Evolutionary conservation across 768 basidiomycete species (phyloP).

Genomic region (Chalciporus pseudorubinellus): DNA sequence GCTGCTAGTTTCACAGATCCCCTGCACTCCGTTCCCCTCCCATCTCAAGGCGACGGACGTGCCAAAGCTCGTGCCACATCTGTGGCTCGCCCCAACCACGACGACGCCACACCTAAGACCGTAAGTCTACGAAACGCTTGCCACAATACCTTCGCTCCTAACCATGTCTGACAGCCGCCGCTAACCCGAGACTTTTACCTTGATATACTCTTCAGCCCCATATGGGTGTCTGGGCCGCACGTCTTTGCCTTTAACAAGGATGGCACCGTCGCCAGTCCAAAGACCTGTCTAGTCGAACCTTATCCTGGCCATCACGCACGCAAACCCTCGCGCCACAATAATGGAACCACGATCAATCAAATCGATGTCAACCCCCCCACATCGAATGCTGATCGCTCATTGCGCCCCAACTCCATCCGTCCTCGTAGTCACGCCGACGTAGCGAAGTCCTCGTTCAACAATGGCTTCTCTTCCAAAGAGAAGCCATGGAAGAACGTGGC

Average conservation of each 20-base stretch:
- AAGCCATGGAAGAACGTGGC: slow-evolving; percentile 32
- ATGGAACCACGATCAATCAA: background rate
- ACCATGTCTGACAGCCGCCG: background rate
- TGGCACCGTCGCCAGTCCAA: slow-evolving; percentile 14
- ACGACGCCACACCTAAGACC: background rate
- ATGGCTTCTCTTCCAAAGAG: background rate
- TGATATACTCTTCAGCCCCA: slow-evolving; percentile 42
- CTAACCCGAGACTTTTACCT: slow-evolving; percentile 46
- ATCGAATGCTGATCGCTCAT: background rate
- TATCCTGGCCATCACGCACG: background rate
- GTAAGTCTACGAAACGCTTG: background rate
- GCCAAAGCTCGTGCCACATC: background rate
- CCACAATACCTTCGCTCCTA: background rate
- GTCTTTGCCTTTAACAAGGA: slow-evolving; percentile 23
- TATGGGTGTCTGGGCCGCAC: slow-evolving; percentile 34
- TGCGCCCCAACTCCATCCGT: background rate
- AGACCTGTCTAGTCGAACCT: background rate
- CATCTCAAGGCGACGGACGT: too few species aligned
- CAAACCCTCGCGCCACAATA: background rate
- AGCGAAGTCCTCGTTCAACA: background rate
- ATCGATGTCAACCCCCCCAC: background rate
- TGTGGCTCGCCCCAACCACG: background rate
- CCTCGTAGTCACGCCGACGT: slow-evolving; percentile 1
- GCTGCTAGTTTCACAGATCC: background rate
- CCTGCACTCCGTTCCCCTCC: too few species aligned